Evolutionary conservation across 139 green algal species (phyloP).

Genomic region (Coelastrella sp.): DNA sequence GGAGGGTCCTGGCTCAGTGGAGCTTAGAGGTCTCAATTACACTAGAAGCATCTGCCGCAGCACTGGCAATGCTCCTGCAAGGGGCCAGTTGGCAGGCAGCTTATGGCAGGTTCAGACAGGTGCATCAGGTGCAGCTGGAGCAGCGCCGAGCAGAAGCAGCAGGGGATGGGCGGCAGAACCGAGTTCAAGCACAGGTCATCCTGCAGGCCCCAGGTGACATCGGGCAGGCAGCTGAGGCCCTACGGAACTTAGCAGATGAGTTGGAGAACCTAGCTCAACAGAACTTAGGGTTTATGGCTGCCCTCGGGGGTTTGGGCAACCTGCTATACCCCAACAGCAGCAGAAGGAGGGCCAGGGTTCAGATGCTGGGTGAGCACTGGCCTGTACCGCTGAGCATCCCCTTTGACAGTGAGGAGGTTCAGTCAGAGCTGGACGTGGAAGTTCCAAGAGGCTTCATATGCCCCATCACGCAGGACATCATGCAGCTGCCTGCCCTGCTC

Average conservation of each 20-base stretch:
- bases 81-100: background rate
- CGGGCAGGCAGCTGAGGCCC: constrained; percentile 18
- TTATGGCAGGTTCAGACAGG: background rate
- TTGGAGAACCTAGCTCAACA: constrained; percentile 3
- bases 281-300: background rate
- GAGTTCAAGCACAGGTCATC: constrained; percentile 13
- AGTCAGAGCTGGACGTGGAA: background rate
- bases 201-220: constrained; percentile 22
- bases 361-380: constrained; percentile 31
- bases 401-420: constrained; percentile 10
- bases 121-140: constrained; percentile 19
- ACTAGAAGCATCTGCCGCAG: background rate
- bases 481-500: constrained; percentile 32
- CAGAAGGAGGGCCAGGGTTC: background rate
- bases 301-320: background rate
- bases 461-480: constrained; percentile 34
- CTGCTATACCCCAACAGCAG: background rate
- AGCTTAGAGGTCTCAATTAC: background rate
- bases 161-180: background rate
- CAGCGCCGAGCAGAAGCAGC: background rate
- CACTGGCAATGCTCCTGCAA: background rate
- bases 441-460: constrained; percentile 42
- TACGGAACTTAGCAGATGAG: constrained; percentile 27
- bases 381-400: constrained; percentile 9
- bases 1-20: background rate